phyloP scores from a whole-genome alignment of 495 filamentous ascomycete genomes.

The Antarctomyces pellizariae region DNA sequence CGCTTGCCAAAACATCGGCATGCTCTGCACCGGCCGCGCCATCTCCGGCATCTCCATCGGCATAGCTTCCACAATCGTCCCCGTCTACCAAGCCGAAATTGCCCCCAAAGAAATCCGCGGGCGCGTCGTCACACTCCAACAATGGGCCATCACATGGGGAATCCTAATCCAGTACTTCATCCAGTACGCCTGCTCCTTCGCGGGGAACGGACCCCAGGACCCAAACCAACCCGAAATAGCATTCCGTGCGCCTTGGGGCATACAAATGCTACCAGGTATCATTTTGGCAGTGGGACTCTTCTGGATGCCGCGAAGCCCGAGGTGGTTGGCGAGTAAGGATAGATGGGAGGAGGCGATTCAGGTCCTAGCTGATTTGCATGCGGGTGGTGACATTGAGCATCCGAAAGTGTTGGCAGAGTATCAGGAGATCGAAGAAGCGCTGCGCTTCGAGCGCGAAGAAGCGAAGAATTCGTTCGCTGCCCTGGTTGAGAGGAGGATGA shows the following conservation, averaged over 20 bases:
- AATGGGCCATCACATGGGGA: conserved; percentile 62
- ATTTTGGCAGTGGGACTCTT: conserved; percentile 42
- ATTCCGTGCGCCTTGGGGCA: conserved; percentile 52
- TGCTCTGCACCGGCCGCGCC: conserved; percentile 37
- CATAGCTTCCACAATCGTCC: conserved; percentile 50
- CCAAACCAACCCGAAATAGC: conserved; percentile 30
- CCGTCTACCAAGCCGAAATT: conserved; percentile 61
- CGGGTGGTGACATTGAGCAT: conserved; percentile 31
- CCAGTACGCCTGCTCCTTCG: conserved; percentile 42
- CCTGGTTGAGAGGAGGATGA: conserved; percentile 32
- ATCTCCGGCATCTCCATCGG: conserved; percentile 52
- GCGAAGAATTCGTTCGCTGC: conserved; percentile 29
- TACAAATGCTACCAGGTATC: conserved; percentile 47
- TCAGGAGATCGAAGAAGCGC: conserved; percentile 39
- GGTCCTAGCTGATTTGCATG: conserved; percentile 42
- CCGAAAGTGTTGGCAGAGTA: conserved; percentile 40
- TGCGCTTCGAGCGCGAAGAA: conserved; percentile 37
- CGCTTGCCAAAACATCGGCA: conserved; percentile 31
- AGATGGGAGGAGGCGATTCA: conserved; percentile 50
- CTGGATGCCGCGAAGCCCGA: conserved; percentile 48
- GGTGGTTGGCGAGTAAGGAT: conserved; percentile 53
- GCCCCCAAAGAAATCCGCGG: conserved; percentile 60
- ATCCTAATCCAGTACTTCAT: conserved; percentile 45
- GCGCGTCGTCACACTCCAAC: conserved; percentile 47
- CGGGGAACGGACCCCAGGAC: conserved; percentile 32